A percentile compares a stretch with the other conserved stretches of the same genome.
These are phyloP conservation scores for Starmerella sp. DNA, from an alignment of 805 yeast genomes.

Conservation along the genomic window DNA sequence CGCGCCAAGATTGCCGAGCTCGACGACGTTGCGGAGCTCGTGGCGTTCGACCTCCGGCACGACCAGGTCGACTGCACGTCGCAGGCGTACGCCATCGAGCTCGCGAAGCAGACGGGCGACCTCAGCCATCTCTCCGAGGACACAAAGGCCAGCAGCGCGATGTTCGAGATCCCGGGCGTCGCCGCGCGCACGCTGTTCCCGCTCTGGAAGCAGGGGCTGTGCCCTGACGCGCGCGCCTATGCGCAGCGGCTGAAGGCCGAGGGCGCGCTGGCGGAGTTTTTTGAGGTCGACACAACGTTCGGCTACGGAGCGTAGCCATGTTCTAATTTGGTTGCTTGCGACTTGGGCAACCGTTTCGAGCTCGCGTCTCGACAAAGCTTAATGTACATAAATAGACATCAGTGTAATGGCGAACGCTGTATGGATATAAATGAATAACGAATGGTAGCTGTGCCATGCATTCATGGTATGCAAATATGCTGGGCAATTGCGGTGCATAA, in stretches of 20 bases:
- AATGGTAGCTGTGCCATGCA: too few relatives aligned
- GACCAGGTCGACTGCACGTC: not conserved
- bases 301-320: not conserved
- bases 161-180: not conserved
- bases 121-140: not conserved
- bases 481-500: too few relatives aligned
- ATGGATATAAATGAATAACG: too few relatives aligned
- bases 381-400: too few relatives aligned
- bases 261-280: constrained; percentile 32
- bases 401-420: too few relatives aligned
- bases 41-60: constrained; percentile 6
- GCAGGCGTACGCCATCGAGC: constrained; percentile 3
- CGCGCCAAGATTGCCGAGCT: constrained; percentile 1
- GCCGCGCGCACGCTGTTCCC: not conserved
- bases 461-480: too few relatives aligned
- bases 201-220: constrained; percentile 6
- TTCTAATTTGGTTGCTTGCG: not conserved
- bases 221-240: constrained; percentile 5
- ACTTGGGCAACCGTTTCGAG: too few relatives aligned
- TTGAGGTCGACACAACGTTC: constrained; percentile 42
- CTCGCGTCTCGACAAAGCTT: too few relatives aligned
- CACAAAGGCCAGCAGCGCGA: not conserved
- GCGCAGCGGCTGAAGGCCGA: constrained; percentile 2
- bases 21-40: constrained; percentile 6
- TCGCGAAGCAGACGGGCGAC: constrained; percentile 3